Evolutionary conservation across 306 rosid species (phyloP), one percentile per base, ranked within the genome.

Genomic region (Lablab purpureus): DNA sequence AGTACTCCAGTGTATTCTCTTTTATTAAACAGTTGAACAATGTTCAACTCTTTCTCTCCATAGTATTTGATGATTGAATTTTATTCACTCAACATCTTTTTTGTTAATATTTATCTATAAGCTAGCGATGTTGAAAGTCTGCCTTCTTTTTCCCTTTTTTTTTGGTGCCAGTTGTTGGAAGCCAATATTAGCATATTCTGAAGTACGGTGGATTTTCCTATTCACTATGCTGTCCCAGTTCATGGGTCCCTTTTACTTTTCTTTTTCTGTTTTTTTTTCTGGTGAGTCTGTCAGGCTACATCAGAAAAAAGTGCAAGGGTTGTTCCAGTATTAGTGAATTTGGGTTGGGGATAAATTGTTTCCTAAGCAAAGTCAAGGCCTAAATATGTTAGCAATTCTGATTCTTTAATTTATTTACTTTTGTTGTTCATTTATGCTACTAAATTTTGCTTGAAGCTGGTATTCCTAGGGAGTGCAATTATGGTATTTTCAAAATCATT

Each of bases 161-260:
- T 69, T 45, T 19, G 41, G 67, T 80, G 51, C 56, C 32, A 71
- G 54, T 79, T 79, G 60, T 70, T 80, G 66, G 73, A 72, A 71
- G 78, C 12, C 45, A 6, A 37, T 80, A 12, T 23, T 72, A 63
- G 55, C 46, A 63, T 47, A 62, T 72, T 23, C 77, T 69, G 71
- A 69, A 59, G 50, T 79, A 62, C 64, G 66, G 47, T 62, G 72
- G 46, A 71, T 50, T 80, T 71, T 72, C 73, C 67, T 62, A 80
- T 80, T 34, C 32, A 64, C 74, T 80, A 74, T 63, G 41, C 25
- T 73, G 79, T 51, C 74, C 68, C 47, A 63, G 67, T 51, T 80
- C 59, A 32, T 80, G 74, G 74, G 79, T 7, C 66, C 79, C 79
- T 80, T 72, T 34, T 40, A n/a, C 51, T 41, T 67, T 40, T 12